phyloP scores from a whole-genome alignment of 2,329 filamentous ascomycete genomes.

The Xylariaceae sp. region DNA sequence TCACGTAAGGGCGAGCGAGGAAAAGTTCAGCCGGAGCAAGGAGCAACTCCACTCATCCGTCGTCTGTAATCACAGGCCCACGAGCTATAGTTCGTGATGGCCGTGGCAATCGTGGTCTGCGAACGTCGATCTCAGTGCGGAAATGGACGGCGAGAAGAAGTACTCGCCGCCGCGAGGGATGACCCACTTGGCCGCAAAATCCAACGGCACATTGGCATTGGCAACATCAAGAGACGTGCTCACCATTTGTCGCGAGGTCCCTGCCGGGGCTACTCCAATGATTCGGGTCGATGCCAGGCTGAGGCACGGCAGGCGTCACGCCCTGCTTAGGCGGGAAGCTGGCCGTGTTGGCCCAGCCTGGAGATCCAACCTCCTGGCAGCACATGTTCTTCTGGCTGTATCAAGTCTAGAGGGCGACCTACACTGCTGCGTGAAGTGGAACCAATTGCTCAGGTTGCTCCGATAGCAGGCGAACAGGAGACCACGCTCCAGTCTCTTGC shows the following conservation, averaged over 20 bases:
- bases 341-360: conserved; percentile 17
- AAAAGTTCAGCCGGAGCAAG: too few relatives aligned
- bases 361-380: conserved; percentile 25
- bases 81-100: conserved; percentile 2
- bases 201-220: conserved; percentile 15
- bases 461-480: conserved; percentile 45
- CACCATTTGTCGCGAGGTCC: conserved; percentile 20
- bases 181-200: conserved; percentile 34
- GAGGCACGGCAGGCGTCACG: background rate
- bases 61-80: too few relatives aligned
- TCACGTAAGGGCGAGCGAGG: too few relatives aligned
- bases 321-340: conserved; percentile 10
- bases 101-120: background rate
- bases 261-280: conserved; percentile 10
- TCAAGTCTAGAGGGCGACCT: conserved; percentile 5
- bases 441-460: conserved; percentile 37
- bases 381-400: conserved; percentile 7
- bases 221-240: conserved; percentile 22
- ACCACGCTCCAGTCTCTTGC: conserved; percentile 35
- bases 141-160: conserved; percentile 42
- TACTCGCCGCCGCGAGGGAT: conserved; percentile 41
- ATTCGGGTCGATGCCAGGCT: conserved; percentile 18
- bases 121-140: conserved; percentile 23
- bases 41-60: too few relatives aligned
- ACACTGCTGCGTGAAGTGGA: conserved; percentile 37